phyloP scores from a whole-genome alignment of 192 early-diverging fungal genomes.

The Podila verticillata region DNA sequence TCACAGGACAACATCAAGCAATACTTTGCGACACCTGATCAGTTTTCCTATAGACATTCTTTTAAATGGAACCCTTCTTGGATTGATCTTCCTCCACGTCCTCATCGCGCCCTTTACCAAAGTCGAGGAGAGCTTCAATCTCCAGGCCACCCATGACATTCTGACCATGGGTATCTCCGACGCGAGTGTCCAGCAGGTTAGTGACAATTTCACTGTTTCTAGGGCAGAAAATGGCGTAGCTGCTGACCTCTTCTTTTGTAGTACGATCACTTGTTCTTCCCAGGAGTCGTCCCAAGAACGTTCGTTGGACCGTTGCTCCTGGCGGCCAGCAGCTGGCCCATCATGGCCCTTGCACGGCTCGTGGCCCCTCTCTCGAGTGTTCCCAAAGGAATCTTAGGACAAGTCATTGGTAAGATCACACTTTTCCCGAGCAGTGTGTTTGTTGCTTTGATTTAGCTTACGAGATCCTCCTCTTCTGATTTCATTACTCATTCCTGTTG shows the following conservation, averaged over 20 bases:
- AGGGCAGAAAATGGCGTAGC: not conserved
- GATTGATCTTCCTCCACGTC: constrained; percentile 39
- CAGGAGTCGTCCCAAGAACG: constrained; percentile 95
- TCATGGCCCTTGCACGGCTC: constrained; percentile 43
- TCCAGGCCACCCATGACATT: constrained; percentile 94
- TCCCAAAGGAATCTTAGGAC: constrained; percentile 43
- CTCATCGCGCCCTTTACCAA: constrained; percentile 84
- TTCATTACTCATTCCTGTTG: not conserved
- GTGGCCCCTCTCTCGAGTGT: constrained; percentile 29
- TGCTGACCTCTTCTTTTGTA: not conserved
- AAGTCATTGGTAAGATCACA: constrained; percentile 47
- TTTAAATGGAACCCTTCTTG: constrained; percentile 7
- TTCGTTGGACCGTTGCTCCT: constrained; percentile 87
- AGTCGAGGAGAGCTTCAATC: constrained; percentile 97
- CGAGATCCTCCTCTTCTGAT: constrained; percentile 1
- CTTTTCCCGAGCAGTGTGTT: not conserved
- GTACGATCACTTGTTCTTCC: constrained; percentile 92
- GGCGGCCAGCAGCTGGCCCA: constrained; percentile 56
- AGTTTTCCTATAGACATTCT: constrained; percentile 1
- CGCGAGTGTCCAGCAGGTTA: constrained; percentile 37
- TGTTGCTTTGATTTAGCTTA: constrained; percentile 3
- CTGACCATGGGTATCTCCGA: constrained; percentile 62
- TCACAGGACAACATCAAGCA: not conserved
- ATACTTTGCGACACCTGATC: not conserved
- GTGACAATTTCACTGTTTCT: not conserved